Percentiles rank a stretch among this genome's conserved stretches.
Evolutionary conservation across 148 eudicot species (phyloP).

Genomic region (Nepenthes mirabilis): DNA sequence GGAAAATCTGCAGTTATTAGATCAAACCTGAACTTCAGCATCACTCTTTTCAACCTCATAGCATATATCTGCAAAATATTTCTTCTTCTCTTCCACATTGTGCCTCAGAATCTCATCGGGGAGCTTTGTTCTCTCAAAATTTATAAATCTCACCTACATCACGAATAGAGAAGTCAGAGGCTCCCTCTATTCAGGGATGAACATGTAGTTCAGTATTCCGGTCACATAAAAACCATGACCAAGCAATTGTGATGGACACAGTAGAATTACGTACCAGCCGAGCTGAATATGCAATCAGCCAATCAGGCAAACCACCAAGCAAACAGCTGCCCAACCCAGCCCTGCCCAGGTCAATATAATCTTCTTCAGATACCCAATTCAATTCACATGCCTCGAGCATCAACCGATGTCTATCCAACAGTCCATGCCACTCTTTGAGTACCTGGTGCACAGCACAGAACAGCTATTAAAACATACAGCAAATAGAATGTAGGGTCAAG

Average conservation of each 20-base stretch:
- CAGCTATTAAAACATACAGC: not conserved
- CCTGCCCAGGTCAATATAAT: conserved; percentile 76
- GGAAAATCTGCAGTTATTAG: conserved; percentile 1
- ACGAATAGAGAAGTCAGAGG: not conserved
- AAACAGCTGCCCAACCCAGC: conserved; percentile 94
- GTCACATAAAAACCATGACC: not conserved
- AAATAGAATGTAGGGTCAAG: not conserved
- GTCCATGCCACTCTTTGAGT: conserved; percentile 78
- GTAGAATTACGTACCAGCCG: conserved; percentile 48
- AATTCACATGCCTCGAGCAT: conserved; percentile 83
- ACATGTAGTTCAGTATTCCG: not conserved
- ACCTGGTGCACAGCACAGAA: conserved; percentile 36
- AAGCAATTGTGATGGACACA: conserved; percentile 1
- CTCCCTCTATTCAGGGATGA: too few relatives aligned
- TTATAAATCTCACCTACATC: conserved; percentile 76
- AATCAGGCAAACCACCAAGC: conserved; percentile 92
- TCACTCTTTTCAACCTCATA: conserved; percentile 77
- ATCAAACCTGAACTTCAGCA: conserved; percentile 84
- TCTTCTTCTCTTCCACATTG: conserved; percentile 84
- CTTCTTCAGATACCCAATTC: conserved; percentile 91
- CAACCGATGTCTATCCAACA: conserved; percentile 67
- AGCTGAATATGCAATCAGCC: conserved; percentile 92
- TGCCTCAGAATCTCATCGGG: conserved; percentile 76
- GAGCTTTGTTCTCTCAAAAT: conserved; percentile 83
- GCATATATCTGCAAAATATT: conserved; percentile 56